Percentiles rank a stretch among this genome's conserved stretches.
Evolutionary conservation across 805 yeast genomes (phyloP).

Genomic region (Starmerella scarabaei): DNA sequence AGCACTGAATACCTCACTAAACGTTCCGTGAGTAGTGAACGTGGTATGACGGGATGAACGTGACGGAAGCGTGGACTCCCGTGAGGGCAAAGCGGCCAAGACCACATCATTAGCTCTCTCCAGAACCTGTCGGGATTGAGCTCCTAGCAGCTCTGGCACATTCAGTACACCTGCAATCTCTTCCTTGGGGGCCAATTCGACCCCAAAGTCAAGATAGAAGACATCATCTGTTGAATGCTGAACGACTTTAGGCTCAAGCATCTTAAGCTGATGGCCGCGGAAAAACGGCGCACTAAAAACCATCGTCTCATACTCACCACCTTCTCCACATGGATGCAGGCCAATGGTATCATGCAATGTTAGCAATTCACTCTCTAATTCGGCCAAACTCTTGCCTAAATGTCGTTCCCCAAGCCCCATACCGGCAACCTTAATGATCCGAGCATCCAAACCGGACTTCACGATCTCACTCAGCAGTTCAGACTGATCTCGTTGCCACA

Average conservation of each 20-base stretch:
- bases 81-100: neutral
- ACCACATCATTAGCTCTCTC: neutral
- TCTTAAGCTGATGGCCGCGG: conserved; percentile 33
- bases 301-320: conserved; percentile 93
- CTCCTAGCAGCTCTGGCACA: conserved; percentile 24
- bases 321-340: conserved; percentile 95
- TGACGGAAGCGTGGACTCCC: neutral
- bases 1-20: conserved; percentile 4
- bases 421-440: conserved; percentile 87
- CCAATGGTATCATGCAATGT: conserved; percentile 51
- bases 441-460: conserved; percentile 53
- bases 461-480: conserved; percentile 77
- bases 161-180: conserved; percentile 23
- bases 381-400: conserved; percentile 53
- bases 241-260: conserved; percentile 30
- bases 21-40: conserved; percentile 5
- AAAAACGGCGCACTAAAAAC: conserved; percentile 88
- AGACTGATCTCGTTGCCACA: conserved; percentile 83
- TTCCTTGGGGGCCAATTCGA: conserved; percentile 30
- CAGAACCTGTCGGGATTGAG: conserved; percentile 24
- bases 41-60: neutral
- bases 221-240: conserved; percentile 52
- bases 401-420: conserved; percentile 58
- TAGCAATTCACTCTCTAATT: conserved; percentile 45
- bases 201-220: conserved; percentile 43